These are phyloP conservation scores for Leccinum subgranulosum DNA, from an alignment of 768 basidiomycete genomes.

Conservation along the genomic window DNA sequence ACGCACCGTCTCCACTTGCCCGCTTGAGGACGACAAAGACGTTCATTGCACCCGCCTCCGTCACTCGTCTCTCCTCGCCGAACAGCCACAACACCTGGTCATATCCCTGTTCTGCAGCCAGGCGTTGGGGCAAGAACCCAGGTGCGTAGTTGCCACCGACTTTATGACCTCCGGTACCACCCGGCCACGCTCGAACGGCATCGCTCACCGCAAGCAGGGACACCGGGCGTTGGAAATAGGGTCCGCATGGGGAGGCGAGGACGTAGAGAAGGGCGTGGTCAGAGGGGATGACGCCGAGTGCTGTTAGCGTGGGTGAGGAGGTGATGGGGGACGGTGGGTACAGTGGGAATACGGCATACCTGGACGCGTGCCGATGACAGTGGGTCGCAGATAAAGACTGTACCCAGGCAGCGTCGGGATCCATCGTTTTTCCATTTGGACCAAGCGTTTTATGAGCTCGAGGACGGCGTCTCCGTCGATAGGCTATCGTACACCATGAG, in stretches of 20 bases:
- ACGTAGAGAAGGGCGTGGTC: slow-evolving; percentile 83
- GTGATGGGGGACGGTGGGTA: background rate
- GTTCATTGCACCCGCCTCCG: slow-evolving; percentile 79
- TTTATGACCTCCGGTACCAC: slow-evolving; percentile 66
- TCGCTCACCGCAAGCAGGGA: slow-evolving; percentile 63
- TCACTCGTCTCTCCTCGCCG: slow-evolving; percentile 53
- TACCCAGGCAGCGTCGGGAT: slow-evolving; percentile 72
- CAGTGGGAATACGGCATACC: slow-evolving; percentile 20
- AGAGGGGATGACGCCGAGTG: slow-evolving; percentile 70
- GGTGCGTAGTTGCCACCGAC: slow-evolving; percentile 67
- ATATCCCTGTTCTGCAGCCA: slow-evolving; percentile 66
- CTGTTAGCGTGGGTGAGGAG: slow-evolving; percentile 19
- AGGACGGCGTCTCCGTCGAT: slow-evolving; percentile 48
- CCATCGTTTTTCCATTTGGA: slow-evolving; percentile 75
- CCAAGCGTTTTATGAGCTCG: slow-evolving; percentile 61
- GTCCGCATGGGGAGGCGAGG: slow-evolving; percentile 61
- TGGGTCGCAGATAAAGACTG: slow-evolving; percentile 86
- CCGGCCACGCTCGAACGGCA: slow-evolving; percentile 78
- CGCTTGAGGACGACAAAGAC: slow-evolving; percentile 64
- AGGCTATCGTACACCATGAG: slow-evolving; percentile 19
- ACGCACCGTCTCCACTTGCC: slow-evolving; percentile 50
- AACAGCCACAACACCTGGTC: slow-evolving; percentile 78
- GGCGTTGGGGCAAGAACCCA: slow-evolving; percentile 58
- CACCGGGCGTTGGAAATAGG: slow-evolving; percentile 53
- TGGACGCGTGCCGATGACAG: slow-evolving; percentile 51